Base-by-base conservation (phyloP, 352 stramenopile species). In the Phytophthora boehmeriae region DNA sequence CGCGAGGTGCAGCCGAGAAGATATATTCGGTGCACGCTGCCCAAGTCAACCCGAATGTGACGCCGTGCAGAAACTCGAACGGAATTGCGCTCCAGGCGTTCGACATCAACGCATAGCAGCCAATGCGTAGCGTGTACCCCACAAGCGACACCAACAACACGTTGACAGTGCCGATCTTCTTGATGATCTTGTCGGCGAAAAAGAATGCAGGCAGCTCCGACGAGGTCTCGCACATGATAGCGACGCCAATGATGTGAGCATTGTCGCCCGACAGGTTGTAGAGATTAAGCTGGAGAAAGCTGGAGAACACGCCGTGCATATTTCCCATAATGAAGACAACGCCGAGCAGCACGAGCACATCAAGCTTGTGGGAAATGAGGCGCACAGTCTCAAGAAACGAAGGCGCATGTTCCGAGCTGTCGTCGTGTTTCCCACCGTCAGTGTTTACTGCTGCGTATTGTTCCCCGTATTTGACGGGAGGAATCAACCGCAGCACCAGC, bases 161-260 rank as follows among this genome's bases (percentile, higher is more conserved):
- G 23, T 84, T 86, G 11, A 91, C 76, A 4, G 76, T 88, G 27
- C 84, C 82, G 30, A 90, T 68, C 28, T 71, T 75, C 47, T 84
- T 67, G 55, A 92, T 86, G 58, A 92, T 86, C 30, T 59, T 63
- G 47, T 90, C 70, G 20, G 84, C 83, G 53, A 80, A 90, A 59
- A 91, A 93, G 49, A 93, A 93, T 3, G 82, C 82, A 20, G 84
- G 84, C 5, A 93, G 67, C 68, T 93, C 84, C 5, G 82, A 92
- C 3, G 78, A 63, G 3, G 82, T 93, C 63, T 93, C 80, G 39
- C 79, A 88, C 74, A 86, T 74, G 46, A 90, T 89, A 6, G 76
- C 80, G 2, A 90, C 68, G 13, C 85, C 82, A 34, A 93, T 88
- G 61, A 93, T 90, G 44, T 84, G 68, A 25, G 82, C 63, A 49